Base-by-base conservation (phyloP, 768 basidiomycete genomes). In the Mycena albidolilacea region DNA sequence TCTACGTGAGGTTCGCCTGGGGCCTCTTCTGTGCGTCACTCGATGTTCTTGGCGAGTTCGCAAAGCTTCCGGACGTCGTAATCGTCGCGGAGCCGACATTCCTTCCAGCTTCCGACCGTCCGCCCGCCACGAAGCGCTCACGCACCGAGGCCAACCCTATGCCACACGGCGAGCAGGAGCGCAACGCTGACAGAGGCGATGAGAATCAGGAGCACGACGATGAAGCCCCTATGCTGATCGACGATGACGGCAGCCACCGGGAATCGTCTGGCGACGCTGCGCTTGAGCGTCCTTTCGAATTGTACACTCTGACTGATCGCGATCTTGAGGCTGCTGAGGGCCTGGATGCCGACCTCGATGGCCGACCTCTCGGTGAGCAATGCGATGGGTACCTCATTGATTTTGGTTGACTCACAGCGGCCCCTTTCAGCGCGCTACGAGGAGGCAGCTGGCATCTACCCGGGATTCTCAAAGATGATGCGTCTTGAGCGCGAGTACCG, bases 1-100 rank as follows among this genome's bases (percentile, higher is more conserved):
- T 50, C 12, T 72, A 67, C 15, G 71, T 41, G 12, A n/a, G 71
- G 21, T 72, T 72, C 35, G 71, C 71, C 12, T 72, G 66, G 66
- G 66, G 46, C 37, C 3, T 72, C n/a, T 72, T 72, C 61, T 5
- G 35, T 0, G 64, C 50, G 11, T 19, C 14, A 1, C 7, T 1
- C 14, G 15, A 30, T 1, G 2, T 38, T 19, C 64, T 71, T 37
- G 4, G 17, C 6, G 43, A 52, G 10, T 39, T 66, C 23, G 7
- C 44, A 17, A 2, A 35, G 19, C 5, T 0, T 41, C 41, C 14
- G 21, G 44, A 19, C 3, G 21, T 23, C 11, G 63, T 41, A 37
- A 62, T 21, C 10, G 23, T 66, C 39, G 44, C 21, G 39, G 70
- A 41, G 52, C 69, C 61, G 23, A 66, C 15, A 8, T 21, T 59